Percentiles rank a stretch among this genome's conserved stretches.
Conservation (phyloP, 371 early-diverging fungal species). For the Syncephalastrum sp. region DNA sequence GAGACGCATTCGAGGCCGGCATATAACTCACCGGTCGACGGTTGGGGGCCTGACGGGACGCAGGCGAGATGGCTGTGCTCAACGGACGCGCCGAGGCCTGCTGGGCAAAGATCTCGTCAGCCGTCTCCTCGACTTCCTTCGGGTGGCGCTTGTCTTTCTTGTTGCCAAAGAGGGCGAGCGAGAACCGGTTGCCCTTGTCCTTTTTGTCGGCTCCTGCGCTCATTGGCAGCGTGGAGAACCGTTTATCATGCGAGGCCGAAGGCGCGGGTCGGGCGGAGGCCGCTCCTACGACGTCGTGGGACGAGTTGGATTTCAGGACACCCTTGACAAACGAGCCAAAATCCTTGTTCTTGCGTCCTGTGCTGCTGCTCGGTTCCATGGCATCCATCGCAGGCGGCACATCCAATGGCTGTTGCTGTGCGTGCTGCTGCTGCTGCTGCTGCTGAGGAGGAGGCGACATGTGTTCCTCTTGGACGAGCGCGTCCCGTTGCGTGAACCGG, state of each 20-base stretch:
- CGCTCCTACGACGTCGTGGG: background rate
- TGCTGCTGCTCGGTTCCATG: conserved; percentile 1
- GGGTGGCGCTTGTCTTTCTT: conserved; percentile 25
- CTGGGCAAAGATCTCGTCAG: conserved; percentile 1
- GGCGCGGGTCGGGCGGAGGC: background rate
- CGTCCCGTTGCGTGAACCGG: background rate
- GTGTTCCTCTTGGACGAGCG: background rate
- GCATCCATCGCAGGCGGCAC: background rate
- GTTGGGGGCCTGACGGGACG: conserved; percentile 4
- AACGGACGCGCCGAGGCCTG: conserved; percentile 2
- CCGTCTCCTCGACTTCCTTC: conserved; percentile 15
- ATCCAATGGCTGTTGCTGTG: background rate
- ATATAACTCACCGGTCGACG: conserved; percentile 8
- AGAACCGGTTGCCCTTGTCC: conserved; percentile 17
- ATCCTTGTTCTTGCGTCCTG: conserved; percentile 14
- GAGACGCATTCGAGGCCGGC: conserved; percentile 2
- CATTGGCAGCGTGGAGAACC: background rate
- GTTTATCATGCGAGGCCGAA: background rate
- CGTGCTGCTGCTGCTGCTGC: conserved; percentile 5
- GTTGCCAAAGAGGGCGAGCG: conserved; percentile 18
- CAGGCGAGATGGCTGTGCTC: conserved; percentile 6
- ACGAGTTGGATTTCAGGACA: conserved; percentile 15
- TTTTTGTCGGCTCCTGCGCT: conserved; percentile 3
- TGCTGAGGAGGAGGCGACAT: conserved; percentile 3
- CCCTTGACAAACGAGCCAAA: conserved; percentile 24